These are phyloP conservation scores for Tolypocladium sp. DNA, from an alignment of 2,329 filamentous ascomycete genomes.

Conservation along the genomic window DNA sequence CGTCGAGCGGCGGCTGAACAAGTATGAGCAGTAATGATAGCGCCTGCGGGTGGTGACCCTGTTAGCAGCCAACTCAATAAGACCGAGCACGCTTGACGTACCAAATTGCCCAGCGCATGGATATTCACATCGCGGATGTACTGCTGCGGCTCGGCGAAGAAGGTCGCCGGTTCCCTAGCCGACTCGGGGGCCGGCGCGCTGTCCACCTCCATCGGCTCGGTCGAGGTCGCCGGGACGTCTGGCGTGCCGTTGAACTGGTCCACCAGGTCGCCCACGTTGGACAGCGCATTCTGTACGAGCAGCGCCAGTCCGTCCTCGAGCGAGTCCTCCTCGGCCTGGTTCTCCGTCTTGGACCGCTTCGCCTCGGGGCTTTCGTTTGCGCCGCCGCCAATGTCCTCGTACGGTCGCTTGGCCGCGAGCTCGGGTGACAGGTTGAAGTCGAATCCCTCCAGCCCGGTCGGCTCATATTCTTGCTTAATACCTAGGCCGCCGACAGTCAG, in stretches of 20 bases:
- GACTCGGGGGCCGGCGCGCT: slow-evolving; percentile 16
- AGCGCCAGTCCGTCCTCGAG: slow-evolving; percentile 26
- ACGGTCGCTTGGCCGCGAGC: slow-evolving; percentile 26
- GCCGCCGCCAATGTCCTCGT: slow-evolving; percentile 18
- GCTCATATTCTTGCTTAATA: slow-evolving; percentile 29
- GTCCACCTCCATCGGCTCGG: slow-evolving; percentile 26
- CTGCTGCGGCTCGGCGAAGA: slow-evolving; percentile 25
- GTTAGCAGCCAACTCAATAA: slow-evolving; percentile 4
- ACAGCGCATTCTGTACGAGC: slow-evolving; percentile 30
- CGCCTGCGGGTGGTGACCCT: slow-evolving; percentile 16
- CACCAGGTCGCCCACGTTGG: slow-evolving; percentile 28
- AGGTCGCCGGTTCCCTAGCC: slow-evolving; percentile 17
- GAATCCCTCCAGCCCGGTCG: slow-evolving; percentile 19
- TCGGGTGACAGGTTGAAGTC: slow-evolving; percentile 25
- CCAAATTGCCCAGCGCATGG: slow-evolving; percentile 30
- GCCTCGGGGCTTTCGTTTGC: slow-evolving; percentile 18
- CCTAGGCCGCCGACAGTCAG: slow-evolving; percentile 19
- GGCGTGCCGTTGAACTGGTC: slow-evolving; percentile 17
- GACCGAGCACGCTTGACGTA: slow-evolving; percentile 14
- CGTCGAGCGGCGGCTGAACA: slow-evolving; percentile 26
- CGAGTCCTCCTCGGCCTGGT: slow-evolving; percentile 15
- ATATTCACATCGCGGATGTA: slow-evolving; percentile 27
- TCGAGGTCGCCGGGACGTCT: slow-evolving; percentile 13
- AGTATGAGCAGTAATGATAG: slow-evolving; percentile 28
- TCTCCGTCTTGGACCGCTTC: slow-evolving; percentile 25